These are phyloP conservation scores for Diaporthe amygdali DNA, from an alignment of 2,329 filamentous ascomycete species.

Conservation along the genomic window DNA sequence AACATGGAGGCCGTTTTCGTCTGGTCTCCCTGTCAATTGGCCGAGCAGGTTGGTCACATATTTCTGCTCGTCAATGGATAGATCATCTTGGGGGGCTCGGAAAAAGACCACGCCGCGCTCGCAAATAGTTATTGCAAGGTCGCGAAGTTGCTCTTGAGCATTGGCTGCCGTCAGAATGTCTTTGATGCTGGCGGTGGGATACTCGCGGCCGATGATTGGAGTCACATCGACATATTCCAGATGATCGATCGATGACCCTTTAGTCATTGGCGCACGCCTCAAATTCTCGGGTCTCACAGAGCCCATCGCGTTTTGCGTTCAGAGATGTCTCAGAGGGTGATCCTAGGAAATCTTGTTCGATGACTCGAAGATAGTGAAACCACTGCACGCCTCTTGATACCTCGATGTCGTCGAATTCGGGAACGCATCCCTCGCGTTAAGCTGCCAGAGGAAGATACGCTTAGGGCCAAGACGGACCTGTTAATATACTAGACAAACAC, in stretches of 20 bases:
- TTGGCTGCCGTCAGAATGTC: conserved; percentile 37
- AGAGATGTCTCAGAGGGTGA: background rate
- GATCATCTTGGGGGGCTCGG: conserved; percentile 36
- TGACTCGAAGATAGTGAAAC: background rate
- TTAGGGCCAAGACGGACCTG: background rate
- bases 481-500: background rate
- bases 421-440: background rate
- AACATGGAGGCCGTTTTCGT: conserved; percentile 37
- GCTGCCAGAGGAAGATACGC: background rate
- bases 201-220: conserved; percentile 40
- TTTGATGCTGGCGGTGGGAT: conserved; percentile 27
- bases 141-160: conserved; percentile 37
- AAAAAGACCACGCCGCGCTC: conserved; percentile 40
- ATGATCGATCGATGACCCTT: conserved; percentile 29
- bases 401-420: background rate
- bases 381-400: background rate
- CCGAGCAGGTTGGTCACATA: conserved; percentile 37
- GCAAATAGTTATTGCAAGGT: conserved; percentile 40
- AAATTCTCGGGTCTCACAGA: background rate
- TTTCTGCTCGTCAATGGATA: conserved; percentile 39
- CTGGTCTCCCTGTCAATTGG: conserved; percentile 37
- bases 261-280: background rate
- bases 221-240: conserved; percentile 38
- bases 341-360: no score
- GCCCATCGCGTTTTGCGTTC: background rate